phyloP scores from a whole-genome alignment of 345 rosid genomes.

The Limnanthes douglasii region DNA sequence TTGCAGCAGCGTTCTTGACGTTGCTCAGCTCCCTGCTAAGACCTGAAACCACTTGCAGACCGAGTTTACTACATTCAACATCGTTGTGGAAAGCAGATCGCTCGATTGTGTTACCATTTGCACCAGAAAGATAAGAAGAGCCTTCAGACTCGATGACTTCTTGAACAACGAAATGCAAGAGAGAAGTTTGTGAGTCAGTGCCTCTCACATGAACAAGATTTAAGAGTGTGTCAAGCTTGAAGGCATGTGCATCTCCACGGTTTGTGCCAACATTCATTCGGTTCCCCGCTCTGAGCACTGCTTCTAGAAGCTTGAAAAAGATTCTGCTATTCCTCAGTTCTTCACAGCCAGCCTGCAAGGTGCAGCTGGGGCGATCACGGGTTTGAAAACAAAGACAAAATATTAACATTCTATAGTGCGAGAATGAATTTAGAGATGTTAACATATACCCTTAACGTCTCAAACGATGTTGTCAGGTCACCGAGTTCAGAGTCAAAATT shows the following conservation, averaged over 20 bases:
- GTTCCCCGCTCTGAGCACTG: constrained; percentile 88
- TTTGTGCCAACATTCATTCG: constrained; percentile 93
- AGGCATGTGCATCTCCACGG: constrained; percentile 85
- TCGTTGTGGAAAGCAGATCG: constrained; percentile 42
- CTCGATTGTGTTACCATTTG: constrained; percentile 19
- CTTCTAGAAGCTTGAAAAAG: constrained; percentile 86
- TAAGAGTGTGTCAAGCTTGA: constrained; percentile 89
- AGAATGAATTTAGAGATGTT: too few species aligned
- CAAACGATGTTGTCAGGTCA: constrained; percentile 63
- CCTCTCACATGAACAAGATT: constrained; percentile 84
- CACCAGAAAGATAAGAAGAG: constrained; percentile 25
- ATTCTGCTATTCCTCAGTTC: constrained; percentile 68
- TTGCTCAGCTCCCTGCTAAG: constrained; percentile 64
- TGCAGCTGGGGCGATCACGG: too few species aligned
- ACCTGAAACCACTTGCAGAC: constrained; percentile 70
- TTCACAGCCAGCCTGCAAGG: constrained; percentile 72
- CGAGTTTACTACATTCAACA: constrained; percentile 52
- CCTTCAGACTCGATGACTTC: constrained; percentile 85
- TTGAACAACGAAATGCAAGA: constrained; percentile 84
- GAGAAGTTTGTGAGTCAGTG: constrained; percentile 75
- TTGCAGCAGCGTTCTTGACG: constrained; percentile 84
- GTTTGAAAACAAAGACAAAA: too few species aligned
- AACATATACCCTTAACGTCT: constrained; percentile 62
- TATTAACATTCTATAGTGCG: too few species aligned
- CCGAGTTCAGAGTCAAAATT: constrained; percentile 90